Evolutionary conservation across 371 early-diverging fungal genomes (phyloP), one percentile per base, ranked within the genome.

Genomic region (Mucor mucedo): DNA sequence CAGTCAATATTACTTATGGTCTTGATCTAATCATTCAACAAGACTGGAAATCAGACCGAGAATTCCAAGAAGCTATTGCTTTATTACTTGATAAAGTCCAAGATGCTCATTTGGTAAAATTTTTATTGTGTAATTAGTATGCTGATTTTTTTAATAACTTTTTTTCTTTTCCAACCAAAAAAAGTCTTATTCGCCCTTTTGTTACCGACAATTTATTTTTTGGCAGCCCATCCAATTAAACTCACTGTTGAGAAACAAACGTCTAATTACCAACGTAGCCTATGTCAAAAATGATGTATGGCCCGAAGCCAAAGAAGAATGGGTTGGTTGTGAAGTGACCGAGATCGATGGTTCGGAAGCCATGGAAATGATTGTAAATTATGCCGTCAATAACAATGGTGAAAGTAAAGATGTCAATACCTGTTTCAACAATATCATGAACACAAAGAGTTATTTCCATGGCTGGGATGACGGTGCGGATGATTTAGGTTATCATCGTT

Each of bases 381-480:
- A 82, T 47, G 82, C 82, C n/a, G 79, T 82, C 53, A 82, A 82
- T 48, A 82, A 82, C 61, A 82, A 82, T 54, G 82, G 82, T 13
- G 82, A 82, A 69, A 77, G 77, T 48, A 82, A 82, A 71, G 82
- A 82, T 54, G 79, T 73, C 52, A 82, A 82, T 38, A 82, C 82
- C 0, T 82, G 82, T 52, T 77, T 72, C 68, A 82, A 82, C 54
- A 75, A 82, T 39, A 82, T 82, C 60, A 77, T 82, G 79, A 82
- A 82, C 59, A 82, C 79, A 53, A 78, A 78, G 58, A 79, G 77
- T 30, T 82, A 82, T 38, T 82, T 82, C 68, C 82, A 82, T 35
- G 82, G 82, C 9, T 82, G 82, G 82, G 82, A 82, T 40, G 82
- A 82, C 53, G 82, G 82, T 69, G 82, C 82, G 28, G 82, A 82